phyloP scores from a whole-genome alignment of 2,329 filamentous ascomycete genomes.

The Dactylellina drechsleri region DNA sequence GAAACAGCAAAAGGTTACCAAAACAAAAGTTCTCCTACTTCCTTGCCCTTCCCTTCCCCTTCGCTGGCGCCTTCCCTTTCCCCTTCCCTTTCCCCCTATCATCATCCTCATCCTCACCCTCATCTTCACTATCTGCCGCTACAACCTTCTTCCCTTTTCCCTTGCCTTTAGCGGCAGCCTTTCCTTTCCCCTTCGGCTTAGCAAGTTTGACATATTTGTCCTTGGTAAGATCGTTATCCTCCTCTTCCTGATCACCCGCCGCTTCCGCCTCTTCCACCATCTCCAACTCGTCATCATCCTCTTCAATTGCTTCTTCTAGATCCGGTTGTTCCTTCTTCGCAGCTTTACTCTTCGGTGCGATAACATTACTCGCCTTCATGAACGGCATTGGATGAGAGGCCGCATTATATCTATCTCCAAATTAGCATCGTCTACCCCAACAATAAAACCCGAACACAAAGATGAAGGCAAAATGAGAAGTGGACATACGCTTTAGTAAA shows the following conservation, averaged over 20 bases:
- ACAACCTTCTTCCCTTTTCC: constrained; percentile 61
- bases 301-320: constrained; percentile 94
- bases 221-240: constrained; percentile 84
- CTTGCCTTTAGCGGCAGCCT: constrained; percentile 61
- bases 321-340: constrained; percentile 82
- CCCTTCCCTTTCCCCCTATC: constrained; percentile 56
- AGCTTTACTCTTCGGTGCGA: constrained; percentile 67
- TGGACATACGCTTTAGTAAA: constrained; percentile 86
- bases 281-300: constrained; percentile 81
- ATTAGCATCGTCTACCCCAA: constrained; percentile 16
- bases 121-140: constrained; percentile 37
- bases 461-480: constrained; percentile 4
- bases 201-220: constrained; percentile 96
- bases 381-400: constrained; percentile 91
- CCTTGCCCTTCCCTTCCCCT: constrained; percentile 37
- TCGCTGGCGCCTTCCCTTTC: constrained; percentile 43
- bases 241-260: constrained; percentile 74
- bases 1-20: background rate
- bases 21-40: constrained; percentile 29
- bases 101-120: constrained; percentile 41
- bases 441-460: background rate
- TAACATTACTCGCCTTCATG: constrained; percentile 86
- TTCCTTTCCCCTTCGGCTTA: constrained; percentile 74
- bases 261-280: constrained; percentile 66
- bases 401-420: constrained; percentile 75